Conservation (phyloP, 2,329 filamentous ascomycete species). For the Aspergillus piperis region DNA sequence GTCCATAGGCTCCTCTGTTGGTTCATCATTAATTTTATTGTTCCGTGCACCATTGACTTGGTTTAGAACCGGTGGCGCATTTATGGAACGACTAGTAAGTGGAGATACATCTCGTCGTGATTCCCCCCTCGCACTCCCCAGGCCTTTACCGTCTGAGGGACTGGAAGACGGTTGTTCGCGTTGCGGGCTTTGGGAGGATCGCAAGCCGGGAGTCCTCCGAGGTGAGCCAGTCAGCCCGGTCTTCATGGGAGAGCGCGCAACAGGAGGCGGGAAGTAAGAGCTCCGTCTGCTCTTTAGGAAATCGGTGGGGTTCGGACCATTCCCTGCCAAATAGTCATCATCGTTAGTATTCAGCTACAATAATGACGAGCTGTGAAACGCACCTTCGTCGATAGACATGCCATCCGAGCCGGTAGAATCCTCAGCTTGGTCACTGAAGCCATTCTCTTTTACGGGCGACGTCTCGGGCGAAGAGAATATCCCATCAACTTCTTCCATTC, state of each 20-base stretch:
- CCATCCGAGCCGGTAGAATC: conserved; percentile 57
- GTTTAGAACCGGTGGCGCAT: conserved; percentile 30
- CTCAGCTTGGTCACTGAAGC: conserved; percentile 37
- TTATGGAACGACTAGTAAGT: conserved; percentile 38
- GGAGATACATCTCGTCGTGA: conserved; percentile 35
- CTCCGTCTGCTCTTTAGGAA: conserved; percentile 40
- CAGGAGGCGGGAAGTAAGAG: conserved; percentile 41
- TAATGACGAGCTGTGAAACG: conserved; percentile 13
- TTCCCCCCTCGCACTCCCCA: conserved; percentile 24
- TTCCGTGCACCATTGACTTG: conserved; percentile 26
- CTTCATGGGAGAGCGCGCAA: conserved; percentile 50
- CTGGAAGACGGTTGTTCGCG: conserved; percentile 40
- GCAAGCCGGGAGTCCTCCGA: conserved; percentile 43
- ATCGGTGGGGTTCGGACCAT: conserved; percentile 45
- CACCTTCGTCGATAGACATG: conserved; percentile 67
- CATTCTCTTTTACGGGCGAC: conserved; percentile 45
- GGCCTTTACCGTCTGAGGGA: conserved; percentile 37
- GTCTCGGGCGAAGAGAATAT: conserved; percentile 87
- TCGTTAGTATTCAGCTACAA: conserved; percentile 11
- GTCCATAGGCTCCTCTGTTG: conserved; percentile 25
- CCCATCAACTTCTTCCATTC: conserved; percentile 82
- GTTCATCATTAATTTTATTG: conserved; percentile 22
- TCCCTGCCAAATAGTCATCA: conserved; percentile 31
- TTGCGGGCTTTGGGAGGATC: conserved; percentile 44
- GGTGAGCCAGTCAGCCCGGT: conserved; percentile 45